Conservation (phyloP, 352 stramenopile species). For the Phytophthora hibernalis region DNA sequence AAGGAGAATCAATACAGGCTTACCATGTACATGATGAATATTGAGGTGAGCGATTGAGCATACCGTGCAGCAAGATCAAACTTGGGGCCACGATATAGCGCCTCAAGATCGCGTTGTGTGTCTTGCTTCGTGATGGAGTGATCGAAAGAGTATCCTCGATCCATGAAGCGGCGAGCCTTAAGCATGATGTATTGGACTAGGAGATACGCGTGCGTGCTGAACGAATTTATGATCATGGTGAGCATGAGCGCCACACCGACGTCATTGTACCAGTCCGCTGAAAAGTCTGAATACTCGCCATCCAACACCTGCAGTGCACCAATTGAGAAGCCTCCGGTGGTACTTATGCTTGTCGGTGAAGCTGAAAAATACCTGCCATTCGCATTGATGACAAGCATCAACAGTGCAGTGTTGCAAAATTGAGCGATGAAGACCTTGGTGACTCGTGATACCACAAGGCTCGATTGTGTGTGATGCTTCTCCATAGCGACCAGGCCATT, state of each 20-base stretch:
- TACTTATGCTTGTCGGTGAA: neutral
- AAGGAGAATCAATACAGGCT: neutral
- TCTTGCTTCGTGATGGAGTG: slow-evolving; percentile 73
- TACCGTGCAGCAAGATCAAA: slow-evolving; percentile 82
- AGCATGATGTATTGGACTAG: slow-evolving; percentile 63
- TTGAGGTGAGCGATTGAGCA: slow-evolving; percentile 75
- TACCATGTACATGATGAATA: slow-evolving; percentile 87
- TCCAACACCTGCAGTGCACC: slow-evolving; percentile 59
- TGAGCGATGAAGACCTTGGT: slow-evolving; percentile 83
- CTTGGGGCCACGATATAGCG: slow-evolving; percentile 75
- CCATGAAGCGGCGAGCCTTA: slow-evolving; percentile 58
- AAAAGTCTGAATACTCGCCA: slow-evolving; percentile 85
- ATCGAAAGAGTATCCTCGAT: slow-evolving; percentile 73
- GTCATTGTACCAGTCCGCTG: slow-evolving; percentile 79
- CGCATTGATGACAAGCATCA: slow-evolving; percentile 84
- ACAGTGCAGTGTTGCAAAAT: slow-evolving; percentile 84
- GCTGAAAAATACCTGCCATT: slow-evolving; percentile 74
- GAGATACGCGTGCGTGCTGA: slow-evolving; percentile 71
- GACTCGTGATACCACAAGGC: slow-evolving; percentile 73
- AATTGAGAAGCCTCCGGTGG: slow-evolving; percentile 30
- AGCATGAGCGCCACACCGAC: slow-evolving; percentile 83
- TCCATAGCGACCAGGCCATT: slow-evolving; percentile 76
- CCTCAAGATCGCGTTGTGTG: slow-evolving; percentile 84
- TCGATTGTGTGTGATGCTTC: slow-evolving; percentile 82
- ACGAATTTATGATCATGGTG: slow-evolving; percentile 85